phyloP scores from a whole-genome alignment of 2,329 filamentous ascomycete genomes.

The Ascochyta lentis region DNA sequence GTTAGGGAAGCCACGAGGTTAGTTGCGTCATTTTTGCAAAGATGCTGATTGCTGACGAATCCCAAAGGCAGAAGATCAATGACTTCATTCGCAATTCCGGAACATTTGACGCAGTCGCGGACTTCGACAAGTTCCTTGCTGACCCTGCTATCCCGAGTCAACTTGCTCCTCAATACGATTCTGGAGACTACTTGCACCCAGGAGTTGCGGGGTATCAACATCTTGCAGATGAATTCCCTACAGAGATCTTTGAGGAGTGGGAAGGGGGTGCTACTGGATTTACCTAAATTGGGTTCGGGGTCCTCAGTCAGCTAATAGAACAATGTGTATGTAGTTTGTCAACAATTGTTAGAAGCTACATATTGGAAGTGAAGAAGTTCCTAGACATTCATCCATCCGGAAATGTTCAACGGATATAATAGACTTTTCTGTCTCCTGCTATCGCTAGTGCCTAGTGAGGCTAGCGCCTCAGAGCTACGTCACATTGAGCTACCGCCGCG shows the following conservation, averaged over 20 bases:
- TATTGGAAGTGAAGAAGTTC: too few relatives aligned
- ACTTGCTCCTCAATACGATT: constrained; percentile 61
- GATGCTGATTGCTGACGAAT: background rate
- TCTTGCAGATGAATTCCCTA: constrained; percentile 65
- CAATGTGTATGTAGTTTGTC: too few relatives aligned
- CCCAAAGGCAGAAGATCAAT: constrained; percentile 59
- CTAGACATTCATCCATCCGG: background rate
- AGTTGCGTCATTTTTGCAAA: background rate
- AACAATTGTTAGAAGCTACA: too few relatives aligned
- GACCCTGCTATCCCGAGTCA: constrained; percentile 57
- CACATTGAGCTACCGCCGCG: constrained; percentile 6
- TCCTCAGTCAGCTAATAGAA: too few relatives aligned
- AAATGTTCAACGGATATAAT: constrained; percentile 4
- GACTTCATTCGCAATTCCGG: constrained; percentile 64
- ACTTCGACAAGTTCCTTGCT: constrained; percentile 66
- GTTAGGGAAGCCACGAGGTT: constrained; percentile 62
- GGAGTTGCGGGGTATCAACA: constrained; percentile 65
- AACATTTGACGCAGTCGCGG: constrained; percentile 66
- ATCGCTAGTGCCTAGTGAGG: background rate
- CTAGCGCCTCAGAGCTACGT: background rate
- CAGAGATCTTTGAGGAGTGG: constrained; percentile 58
- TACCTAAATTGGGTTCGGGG: constrained; percentile 4
- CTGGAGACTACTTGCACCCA: constrained; percentile 71
- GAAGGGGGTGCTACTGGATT: constrained; percentile 29
- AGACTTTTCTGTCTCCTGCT: background rate